phyloP scores from a whole-genome alignment of 208 protist genomes.

The Leishmania mexicana region DNA sequence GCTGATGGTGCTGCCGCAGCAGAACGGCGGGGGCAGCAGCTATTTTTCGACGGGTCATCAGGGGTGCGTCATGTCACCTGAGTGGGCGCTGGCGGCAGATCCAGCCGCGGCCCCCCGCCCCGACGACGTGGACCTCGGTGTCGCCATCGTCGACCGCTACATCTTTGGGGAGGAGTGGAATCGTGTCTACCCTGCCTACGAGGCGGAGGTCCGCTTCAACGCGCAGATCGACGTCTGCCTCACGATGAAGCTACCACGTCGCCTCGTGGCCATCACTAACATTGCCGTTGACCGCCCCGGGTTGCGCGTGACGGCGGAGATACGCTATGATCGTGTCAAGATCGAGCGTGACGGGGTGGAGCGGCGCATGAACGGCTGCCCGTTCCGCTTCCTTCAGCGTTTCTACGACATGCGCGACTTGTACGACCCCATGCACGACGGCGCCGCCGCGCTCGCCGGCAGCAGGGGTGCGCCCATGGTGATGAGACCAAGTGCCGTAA shows the following conservation, averaged over 20 bases:
- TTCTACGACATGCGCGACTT: conserved; percentile 76
- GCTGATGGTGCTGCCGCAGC: conserved; percentile 28
- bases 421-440: conserved; percentile 35
- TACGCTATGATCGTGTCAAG: conserved; percentile 51
- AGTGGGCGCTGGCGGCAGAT: conserved; percentile 26
- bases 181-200: conserved; percentile 60
- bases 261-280: conserved; percentile 59
- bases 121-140: conserved; percentile 53
- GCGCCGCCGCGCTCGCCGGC: conserved; percentile 20
- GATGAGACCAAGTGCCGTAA: neutral
- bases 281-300: conserved; percentile 70
- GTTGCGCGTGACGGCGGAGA: conserved; percentile 77
- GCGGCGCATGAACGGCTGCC: conserved; percentile 68
- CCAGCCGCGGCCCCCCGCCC: conserved; percentile 23
- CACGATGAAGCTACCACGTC: conserved; percentile 69
- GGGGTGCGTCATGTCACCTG: neutral
- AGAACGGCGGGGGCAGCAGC: conserved; percentile 23
- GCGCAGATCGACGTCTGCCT: conserved; percentile 82
- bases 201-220: conserved; percentile 69
- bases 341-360: conserved; percentile 60
- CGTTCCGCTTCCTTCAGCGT: conserved; percentile 76
- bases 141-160: conserved; percentile 72
- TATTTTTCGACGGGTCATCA: conserved; percentile 3
- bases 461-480: neutral
- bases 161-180: conserved; percentile 79